Evolutionary conservation across 176 grass and related monocot species (phyloP).

Genomic region (Rhynchospora pubera): DNA sequence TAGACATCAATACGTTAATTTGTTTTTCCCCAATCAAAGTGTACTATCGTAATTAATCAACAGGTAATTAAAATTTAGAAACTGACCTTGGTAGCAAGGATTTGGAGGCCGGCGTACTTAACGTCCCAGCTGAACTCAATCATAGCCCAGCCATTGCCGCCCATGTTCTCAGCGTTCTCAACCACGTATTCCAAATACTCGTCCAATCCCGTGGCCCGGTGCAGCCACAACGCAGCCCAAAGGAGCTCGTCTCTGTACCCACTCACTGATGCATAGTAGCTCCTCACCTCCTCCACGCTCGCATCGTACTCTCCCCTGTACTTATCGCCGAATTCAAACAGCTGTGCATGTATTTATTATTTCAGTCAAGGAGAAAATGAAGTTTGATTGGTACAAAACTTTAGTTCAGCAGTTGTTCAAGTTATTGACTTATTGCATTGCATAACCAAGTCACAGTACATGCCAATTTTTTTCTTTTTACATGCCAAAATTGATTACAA

Average conservation of each 20-base stretch:
- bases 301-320: conserved; percentile 61
- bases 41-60: neutral
- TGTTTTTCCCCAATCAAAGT: conserved; percentile 4
- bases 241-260: conserved; percentile 93
- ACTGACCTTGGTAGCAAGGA: conserved; percentile 66
- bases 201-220: conserved; percentile 54
- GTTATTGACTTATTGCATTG: neutral
- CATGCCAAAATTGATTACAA: neutral
- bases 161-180: conserved; percentile 43
- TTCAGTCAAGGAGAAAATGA: neutral
- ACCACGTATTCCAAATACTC: conserved; percentile 64
- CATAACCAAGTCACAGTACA: neutral
- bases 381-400: neutral
- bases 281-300: conserved; percentile 54
- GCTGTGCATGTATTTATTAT: conserved; percentile 23
- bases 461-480: neutral
- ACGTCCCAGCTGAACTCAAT: conserved; percentile 97
- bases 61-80: neutral
- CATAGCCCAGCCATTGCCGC: conserved; percentile 70
- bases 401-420: neutral
- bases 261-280: conserved; percentile 88
- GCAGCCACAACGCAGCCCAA: conserved; percentile 97
- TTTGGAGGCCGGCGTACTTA: conserved; percentile 84
- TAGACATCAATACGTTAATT: neutral
- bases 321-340: conserved; percentile 73